Evolutionary conservation across 1,284 basidiomycete species (phyloP), one percentile per base, ranked within the genome.

Genomic region (Blastosporella zonata): DNA sequence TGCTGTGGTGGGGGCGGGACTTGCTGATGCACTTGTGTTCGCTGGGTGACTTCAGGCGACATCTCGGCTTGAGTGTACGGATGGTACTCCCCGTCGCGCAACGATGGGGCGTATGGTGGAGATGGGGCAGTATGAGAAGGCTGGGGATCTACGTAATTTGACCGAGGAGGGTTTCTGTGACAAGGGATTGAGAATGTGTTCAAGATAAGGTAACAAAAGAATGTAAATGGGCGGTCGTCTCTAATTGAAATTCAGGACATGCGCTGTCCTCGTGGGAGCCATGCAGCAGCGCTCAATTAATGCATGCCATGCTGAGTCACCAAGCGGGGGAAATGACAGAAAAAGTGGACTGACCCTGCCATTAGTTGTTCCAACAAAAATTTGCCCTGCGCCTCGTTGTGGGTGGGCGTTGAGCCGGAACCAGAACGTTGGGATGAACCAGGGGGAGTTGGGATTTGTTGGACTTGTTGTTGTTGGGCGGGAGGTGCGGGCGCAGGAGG

Each of bases 341-440:
- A 25, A 28, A 18, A 25, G 40, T 12, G 56, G 22, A 74, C 84
- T 71, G 62, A 90, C 87, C 84, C 82, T 50, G 81, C 74, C 82
- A 90, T 87, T 52, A 90, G 70, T 62, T 89, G 84, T 57, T 90
- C 88, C 49, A 90, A 67, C 56, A 90, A 65, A 52, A 82, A 72
- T 68, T 89, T 87, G 43, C 84, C 84, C 62, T 87, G 84, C 1
- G 77, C 67, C 55, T 87, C 84, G 54, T 73, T 81, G 55, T 70
- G 74, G 47, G 75, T 68, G 8, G 79, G 76, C 5, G 46, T 51
- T 34, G 43, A 48, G 21, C 78, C 79, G 43, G 77, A 71, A 39
- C 72, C 77, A 10, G 77, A 71, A 62, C 82, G 70, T 59, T 79
- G 78, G 0, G 81, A 78, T 3, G 84, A 79, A 2, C 77, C 74